These are phyloP conservation scores for Candida anutae DNA, from an alignment of 1,139 yeast species.

Conservation along the genomic window DNA sequence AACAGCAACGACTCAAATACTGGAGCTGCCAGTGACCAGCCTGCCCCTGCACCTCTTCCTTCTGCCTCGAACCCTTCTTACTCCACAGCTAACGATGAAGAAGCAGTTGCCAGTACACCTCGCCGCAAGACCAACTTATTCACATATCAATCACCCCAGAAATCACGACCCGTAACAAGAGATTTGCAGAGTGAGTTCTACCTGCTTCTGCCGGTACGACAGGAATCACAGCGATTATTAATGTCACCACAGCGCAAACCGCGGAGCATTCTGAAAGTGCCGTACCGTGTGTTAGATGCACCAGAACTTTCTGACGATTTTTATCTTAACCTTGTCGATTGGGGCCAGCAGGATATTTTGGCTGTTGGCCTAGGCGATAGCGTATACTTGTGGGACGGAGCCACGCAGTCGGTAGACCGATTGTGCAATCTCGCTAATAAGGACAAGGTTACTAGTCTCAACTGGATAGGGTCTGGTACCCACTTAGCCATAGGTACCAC, in stretches of 20 bases:
- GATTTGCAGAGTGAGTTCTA: slow-evolving; percentile 68
- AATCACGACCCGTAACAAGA: slow-evolving; percentile 50
- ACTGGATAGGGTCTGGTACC: slow-evolving; percentile 93
- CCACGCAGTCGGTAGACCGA: slow-evolving; percentile 75
- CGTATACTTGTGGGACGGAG: slow-evolving; percentile 88
- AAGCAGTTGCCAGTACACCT: slow-evolving; percentile 38
- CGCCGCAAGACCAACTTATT: slow-evolving; percentile 53
- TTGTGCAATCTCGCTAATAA: slow-evolving; percentile 60
- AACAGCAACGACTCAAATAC: background rate
- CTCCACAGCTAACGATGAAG: slow-evolving; percentile 8
- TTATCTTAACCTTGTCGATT: slow-evolving; percentile 83
- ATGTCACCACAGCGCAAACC: slow-evolving; percentile 78
- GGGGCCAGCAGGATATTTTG: slow-evolving; percentile 87
- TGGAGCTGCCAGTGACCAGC: background rate
- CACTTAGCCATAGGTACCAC: slow-evolving; percentile 91
- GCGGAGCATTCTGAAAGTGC: slow-evolving; percentile 74
- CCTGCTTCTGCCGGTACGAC: slow-evolving; percentile 81
- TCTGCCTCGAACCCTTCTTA: slow-evolving; percentile 2
- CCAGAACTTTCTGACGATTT: slow-evolving; percentile 94
- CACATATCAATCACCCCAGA: slow-evolving; percentile 65
- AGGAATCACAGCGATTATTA: slow-evolving; percentile 73
- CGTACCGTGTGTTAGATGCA: slow-evolving; percentile 91
- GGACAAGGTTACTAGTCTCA: slow-evolving; percentile 72
- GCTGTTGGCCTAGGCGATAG: slow-evolving; percentile 89
- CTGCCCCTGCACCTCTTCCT: slow-evolving; percentile 1